Percentiles rank a stretch among this genome's conserved stretches.
These are phyloP conservation scores for Plantago major DNA, from an alignment of 257 asterid species.

Conservation along the genomic window DNA sequence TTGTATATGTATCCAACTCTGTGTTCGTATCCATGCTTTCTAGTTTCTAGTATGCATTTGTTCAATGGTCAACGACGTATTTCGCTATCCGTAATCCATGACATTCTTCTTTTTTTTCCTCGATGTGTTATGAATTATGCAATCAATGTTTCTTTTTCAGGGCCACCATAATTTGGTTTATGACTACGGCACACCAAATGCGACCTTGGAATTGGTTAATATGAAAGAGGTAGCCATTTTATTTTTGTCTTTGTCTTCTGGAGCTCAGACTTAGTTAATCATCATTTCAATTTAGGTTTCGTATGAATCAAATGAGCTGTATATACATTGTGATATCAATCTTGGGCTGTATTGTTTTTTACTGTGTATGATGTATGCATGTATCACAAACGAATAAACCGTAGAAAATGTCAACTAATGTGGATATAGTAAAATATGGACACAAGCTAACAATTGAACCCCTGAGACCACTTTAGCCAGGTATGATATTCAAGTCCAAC, in stretches of 20 bases:
- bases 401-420: too few relatives aligned
- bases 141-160: conserved; percentile 33
- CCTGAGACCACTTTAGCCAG: too few relatives aligned
- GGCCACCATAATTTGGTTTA: conserved; percentile 90
- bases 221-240: conserved; percentile 66
- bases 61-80: not conserved
- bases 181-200: conserved; percentile 66
- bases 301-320: not conserved
- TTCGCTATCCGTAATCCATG: not conserved
- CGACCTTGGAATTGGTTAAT: conserved; percentile 79
- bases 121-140: not conserved
- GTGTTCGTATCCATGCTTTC: too few relatives aligned
- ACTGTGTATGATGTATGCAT: conserved; percentile 1
- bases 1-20: conserved; percentile 44
- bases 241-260: conserved; percentile 13
- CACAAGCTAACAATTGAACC: too few relatives aligned
- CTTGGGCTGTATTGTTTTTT: not conserved
- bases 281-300: conserved; percentile 1
- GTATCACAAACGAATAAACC: conserved; percentile 8
- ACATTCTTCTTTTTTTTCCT: not conserved
- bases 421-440: too few relatives aligned
- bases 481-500: too few relatives aligned
- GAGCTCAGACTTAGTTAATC: conserved; percentile 1
- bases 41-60: not conserved
- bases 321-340: conserved; percentile 4